Base-by-base conservation (phyloP, 441 rosid species). In the Pelargonium fulgidum region DNA sequence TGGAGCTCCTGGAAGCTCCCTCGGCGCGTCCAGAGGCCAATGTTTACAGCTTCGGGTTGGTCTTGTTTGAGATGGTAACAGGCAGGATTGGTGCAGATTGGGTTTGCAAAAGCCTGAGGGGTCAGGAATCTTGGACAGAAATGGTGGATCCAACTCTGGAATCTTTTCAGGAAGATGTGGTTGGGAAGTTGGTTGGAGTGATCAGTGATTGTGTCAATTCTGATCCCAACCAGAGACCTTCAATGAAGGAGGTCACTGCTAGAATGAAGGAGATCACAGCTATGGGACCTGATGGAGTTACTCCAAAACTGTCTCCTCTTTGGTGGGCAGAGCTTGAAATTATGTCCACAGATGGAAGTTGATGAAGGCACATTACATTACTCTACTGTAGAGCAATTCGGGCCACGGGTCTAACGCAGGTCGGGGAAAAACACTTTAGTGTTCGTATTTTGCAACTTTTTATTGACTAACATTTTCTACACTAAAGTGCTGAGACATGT, bases 261-360 rank as follows among this genome's bases (percentile, higher is more conserved):
- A 84, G 75, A 80, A 74, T 93, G 70, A 85, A 77, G 75, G 89
- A 84, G 81, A 85, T 88, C 70, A 94, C 91, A 29, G 77, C 87
- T 56, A 76, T 93, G 83, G 87, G 63, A 77, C 91, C 92, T n/a
- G 90, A 83, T 39, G 83, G 81, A 68, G 99, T 92, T 61, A 80
- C 85, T 12, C 97, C 97, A 12, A 87, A 89, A 79, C 62, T 78
- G 64, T 93, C 96, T 67, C 92, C 94, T 39, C 86, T 85, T 64
- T 93, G 96, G 99, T 91, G 99, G 96, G 96, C 96, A 24, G 96
- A 93, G 75, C 90, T 93, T 68, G 97, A 91, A 80, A 88, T 93
- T 70, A 66, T 86, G 84, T 81, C 97, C 33, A 68, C 85, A 1
- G 84, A 85, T 68, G 80, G 77, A 68, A 81, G 79, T 69, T 82